A percentile compares a stretch with the other conserved stretches of the same genome.
phyloP scores from a whole-genome alignment of 164 flowering plant species.

The Kalanchoe fedtschenkoi region DNA sequence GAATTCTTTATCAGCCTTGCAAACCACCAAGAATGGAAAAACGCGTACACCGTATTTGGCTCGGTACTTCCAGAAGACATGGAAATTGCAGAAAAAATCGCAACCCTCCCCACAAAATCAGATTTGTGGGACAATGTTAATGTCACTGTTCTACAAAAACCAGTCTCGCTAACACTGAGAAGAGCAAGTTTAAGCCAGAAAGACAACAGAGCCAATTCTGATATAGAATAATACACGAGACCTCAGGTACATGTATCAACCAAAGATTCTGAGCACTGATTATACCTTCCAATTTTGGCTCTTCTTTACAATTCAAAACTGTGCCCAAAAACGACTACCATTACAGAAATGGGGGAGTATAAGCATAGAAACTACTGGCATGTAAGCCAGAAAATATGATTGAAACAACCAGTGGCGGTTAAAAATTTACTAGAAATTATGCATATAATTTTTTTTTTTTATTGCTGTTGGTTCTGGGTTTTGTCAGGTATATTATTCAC shows the following conservation, averaged over 20 bases:
- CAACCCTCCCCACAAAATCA: neutral
- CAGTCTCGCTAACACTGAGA: neutral
- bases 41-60: constrained; percentile 70
- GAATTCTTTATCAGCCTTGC: constrained; percentile 94
- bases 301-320: neutral
- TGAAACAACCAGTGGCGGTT: too few relatives aligned
- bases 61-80: constrained; percentile 81
- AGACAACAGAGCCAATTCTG: neutral
- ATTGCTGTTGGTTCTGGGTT: too few relatives aligned
- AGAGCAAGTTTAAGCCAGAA: neutral
- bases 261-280: too few relatives aligned
- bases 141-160: neutral
- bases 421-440: too few relatives aligned
- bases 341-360: too few relatives aligned
- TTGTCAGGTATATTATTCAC: too few relatives aligned
- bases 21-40: constrained; percentile 77
- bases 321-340: too few relatives aligned
- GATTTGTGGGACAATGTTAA: constrained; percentile 4
- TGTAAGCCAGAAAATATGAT: too few relatives aligned
- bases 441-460: too few relatives aligned
- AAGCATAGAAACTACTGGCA: too few relatives aligned
- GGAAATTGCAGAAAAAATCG: constrained; percentile 56
- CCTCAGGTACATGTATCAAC: too few relatives aligned
- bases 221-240: too few relatives aligned
- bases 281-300: neutral